phyloP scores from a whole-genome alignment of 1,284 basidiomycete species.

The Boletus smithii region DNA sequence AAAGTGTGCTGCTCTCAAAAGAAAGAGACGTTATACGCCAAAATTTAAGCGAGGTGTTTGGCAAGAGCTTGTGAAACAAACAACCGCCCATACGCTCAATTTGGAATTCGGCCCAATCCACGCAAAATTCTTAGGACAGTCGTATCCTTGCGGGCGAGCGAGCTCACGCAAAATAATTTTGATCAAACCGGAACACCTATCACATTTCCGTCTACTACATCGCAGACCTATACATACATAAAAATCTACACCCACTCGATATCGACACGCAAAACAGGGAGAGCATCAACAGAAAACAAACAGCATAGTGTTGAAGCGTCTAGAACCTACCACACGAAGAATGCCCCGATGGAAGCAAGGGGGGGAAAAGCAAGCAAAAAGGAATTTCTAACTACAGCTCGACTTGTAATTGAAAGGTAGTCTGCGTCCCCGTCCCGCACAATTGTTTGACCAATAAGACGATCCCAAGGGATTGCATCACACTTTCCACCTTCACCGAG shows the following conservation, averaged over 20 bases:
- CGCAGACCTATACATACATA: conserved; percentile 8
- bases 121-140: too few relatives aligned
- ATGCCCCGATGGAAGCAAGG: not conserved
- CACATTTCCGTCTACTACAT: not conserved
- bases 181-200: not conserved
- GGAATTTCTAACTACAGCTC: not conserved
- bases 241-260: not conserved
- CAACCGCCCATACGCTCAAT: conserved; percentile 22
- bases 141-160: too few relatives aligned
- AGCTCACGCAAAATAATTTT: not conserved
- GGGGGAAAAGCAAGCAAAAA: not conserved
- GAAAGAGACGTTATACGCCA: too few relatives aligned
- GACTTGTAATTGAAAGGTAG: conserved; percentile 20
- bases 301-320: not conserved
- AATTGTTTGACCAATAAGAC: conserved; percentile 45
- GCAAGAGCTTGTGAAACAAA: conserved; percentile 33
- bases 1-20: too few relatives aligned
- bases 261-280: conserved; percentile 3
- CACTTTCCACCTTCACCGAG: conserved; percentile 21
- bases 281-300: conserved; percentile 2
- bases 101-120: too few relatives aligned
- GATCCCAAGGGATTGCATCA: conserved; percentile 37
- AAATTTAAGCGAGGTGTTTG: conserved; percentile 35
- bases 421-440: conserved; percentile 24
- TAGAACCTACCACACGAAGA: not conserved